These are phyloP conservation scores for Erythrobasidium hasegawianum DNA, from an alignment of 1,284 basidiomycete genomes.

Conservation along the genomic window DNA sequence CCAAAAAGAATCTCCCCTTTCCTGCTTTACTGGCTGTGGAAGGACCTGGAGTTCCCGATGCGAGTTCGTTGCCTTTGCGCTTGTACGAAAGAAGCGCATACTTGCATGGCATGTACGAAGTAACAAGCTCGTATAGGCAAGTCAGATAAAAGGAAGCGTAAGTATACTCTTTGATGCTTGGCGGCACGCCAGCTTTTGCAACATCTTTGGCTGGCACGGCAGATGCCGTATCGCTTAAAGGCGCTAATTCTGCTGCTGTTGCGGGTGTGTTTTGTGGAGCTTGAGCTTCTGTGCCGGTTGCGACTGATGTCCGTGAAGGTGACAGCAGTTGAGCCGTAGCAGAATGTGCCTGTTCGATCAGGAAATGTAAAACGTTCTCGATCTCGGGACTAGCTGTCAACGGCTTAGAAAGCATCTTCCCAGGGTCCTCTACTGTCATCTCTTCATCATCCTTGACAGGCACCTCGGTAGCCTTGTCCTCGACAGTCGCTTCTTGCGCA, in stretches of 20 bases:
- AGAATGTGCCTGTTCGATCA: conserved; percentile 58
- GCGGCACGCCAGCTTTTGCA: too few relatives aligned
- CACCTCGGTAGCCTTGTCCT: background rate
- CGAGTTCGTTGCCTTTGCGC: conserved; percentile 5
- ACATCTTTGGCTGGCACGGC: too few relatives aligned
- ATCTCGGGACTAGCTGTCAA: conserved; percentile 51
- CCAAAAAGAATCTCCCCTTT: conserved; percentile 38
- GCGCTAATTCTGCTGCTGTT: too few relatives aligned
- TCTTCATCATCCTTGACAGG: background rate
- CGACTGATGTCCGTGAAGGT: too few relatives aligned
- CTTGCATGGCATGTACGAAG: conserved; percentile 91
- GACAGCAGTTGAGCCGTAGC: background rate
- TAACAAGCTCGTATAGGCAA: conserved; percentile 82
- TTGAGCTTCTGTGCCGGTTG: too few relatives aligned
- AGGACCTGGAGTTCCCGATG: background rate
- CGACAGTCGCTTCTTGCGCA: conserved; percentile 37
- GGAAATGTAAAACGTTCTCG: conserved; percentile 66
- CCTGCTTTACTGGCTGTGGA: background rate
- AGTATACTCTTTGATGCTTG: conserved; percentile 53
- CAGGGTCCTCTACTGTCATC: too few relatives aligned
- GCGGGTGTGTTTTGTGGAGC: too few relatives aligned
- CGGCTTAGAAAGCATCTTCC: conserved; percentile 30
- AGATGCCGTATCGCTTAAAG: too few relatives aligned
- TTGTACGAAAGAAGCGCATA: conserved; percentile 58
- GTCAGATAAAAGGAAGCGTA: conserved; percentile 89